Evolutionary conservation across 768 basidiomycete genomes (phyloP), one percentile per base, ranked within the genome.

Genomic region (Vishniacozyma victoriae): DNA sequence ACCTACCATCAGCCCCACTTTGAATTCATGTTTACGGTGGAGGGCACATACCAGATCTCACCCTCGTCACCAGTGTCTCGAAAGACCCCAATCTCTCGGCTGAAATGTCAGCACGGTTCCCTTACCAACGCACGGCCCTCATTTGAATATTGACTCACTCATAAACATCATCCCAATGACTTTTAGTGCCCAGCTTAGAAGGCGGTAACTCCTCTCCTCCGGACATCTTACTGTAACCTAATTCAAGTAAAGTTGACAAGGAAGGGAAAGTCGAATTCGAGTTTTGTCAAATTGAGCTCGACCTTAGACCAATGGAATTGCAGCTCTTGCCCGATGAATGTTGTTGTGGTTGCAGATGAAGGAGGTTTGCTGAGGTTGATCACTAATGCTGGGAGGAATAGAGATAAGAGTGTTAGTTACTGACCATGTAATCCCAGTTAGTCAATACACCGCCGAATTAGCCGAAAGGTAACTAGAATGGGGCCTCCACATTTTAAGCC

Each of bases 1-100:
- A 76, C 75, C 74, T 73, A 36, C 15, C 14, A n/a, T 36, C 27
- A 36, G 43, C 38, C 3, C 23, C 3, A 0, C 3, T 2, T 18
- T 1, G 9, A 16, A 12, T 12, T 23, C 11, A 41, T 7, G 14
- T 14, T 19, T 20, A 16, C 19, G 18, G 18, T 41, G 29, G 4
- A 40, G 25, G 24, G 20, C 4, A 35, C 40, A 27, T 35, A 75
- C 74, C 75, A 76, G 23, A 76, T 68, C 52, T 76, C 75, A 6
- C 75, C 75, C 47, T 75, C 74, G 42, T 75, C 74, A 1, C 75
- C 75, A 4, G 73, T 69, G 41, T 74, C 74, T 24, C 71, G 58
- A 50, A 73, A 75, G 14, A 67, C 70, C 24, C 61, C 48, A 3
- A 72, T 72, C 44, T 75, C 74, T 1, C 73, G 61, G 24, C 65